phyloP scores from a whole-genome alignment of 495 filamentous ascomycete genomes.

The Hyaloscypha bicolor region DNA sequence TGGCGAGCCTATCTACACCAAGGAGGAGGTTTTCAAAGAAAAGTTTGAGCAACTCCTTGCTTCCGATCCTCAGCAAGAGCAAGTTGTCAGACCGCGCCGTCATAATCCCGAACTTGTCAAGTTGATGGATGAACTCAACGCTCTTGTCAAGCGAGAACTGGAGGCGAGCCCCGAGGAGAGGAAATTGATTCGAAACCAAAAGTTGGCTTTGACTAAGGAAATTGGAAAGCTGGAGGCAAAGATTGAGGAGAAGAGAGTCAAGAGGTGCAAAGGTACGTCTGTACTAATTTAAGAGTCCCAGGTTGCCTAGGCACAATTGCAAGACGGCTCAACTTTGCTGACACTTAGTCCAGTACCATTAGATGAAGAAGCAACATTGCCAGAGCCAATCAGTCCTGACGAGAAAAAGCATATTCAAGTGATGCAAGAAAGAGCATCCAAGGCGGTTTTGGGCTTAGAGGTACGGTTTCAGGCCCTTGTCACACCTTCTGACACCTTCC shows the following conservation, averaged over 20 bases:
- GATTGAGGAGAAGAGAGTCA: background rate
- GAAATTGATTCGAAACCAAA: constrained; percentile 1
- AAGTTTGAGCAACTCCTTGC: constrained; percentile 9
- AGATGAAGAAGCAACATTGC: constrained; percentile 8
- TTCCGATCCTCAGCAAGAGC: background rate
- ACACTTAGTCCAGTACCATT: background rate
- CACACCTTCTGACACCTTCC: background rate
- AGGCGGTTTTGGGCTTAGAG: background rate
- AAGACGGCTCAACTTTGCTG: background rate
- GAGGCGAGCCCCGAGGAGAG: background rate
- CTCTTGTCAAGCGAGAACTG: background rate
- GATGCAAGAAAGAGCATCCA: background rate
- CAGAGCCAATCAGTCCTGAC: constrained; percentile 10
- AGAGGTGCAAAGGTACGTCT: constrained; percentile 7
- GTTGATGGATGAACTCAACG: constrained; percentile 10
- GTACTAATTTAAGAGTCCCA: background rate
- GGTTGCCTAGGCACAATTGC: no score
- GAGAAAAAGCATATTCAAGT: constrained; percentile 8
- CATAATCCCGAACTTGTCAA: background rate
- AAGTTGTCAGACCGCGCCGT: background rate
- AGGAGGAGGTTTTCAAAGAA: background rate
- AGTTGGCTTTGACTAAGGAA: constrained; percentile 9
- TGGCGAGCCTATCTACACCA: constrained; percentile 15
- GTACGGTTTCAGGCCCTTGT: background rate
- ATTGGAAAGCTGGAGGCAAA: constrained; percentile 14